Evolutionary conservation across 176 grass and related monocot species (phyloP).

Genomic region (Thinopyrum elongatum): DNA sequence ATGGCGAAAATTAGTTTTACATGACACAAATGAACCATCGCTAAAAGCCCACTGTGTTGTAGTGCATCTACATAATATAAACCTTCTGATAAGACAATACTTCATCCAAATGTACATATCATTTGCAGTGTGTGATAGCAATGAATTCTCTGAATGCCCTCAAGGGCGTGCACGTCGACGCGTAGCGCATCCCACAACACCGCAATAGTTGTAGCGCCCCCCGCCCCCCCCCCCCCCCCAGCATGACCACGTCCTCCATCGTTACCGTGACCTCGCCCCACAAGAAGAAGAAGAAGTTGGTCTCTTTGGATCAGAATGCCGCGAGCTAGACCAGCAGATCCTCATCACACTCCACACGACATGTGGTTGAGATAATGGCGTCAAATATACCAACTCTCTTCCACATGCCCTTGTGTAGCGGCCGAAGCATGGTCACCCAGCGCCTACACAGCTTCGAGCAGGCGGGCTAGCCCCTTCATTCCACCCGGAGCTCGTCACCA

Average conservation of each 20-base stretch:
- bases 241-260: conserved; percentile 37
- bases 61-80: too few relatives aligned
- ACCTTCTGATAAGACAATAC: too few relatives aligned
- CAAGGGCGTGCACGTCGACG: conserved; percentile 45
- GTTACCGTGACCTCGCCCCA: conserved; percentile 57
- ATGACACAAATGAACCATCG: too few relatives aligned
- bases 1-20: too few relatives aligned
- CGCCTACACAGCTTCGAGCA: conserved; percentile 1
- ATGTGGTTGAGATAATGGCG: conserved; percentile 21
- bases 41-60: too few relatives aligned
- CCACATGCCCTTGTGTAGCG: conserved; percentile 29
- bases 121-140: too few relatives aligned
- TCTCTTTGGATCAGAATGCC: conserved; percentile 34
- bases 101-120: too few relatives aligned
- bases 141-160: conserved; percentile 35
- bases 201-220: too few relatives aligned
- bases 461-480: conserved; percentile 35
- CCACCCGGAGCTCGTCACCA: neutral
- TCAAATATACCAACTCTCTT: conserved; percentile 28
- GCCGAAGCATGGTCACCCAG: conserved; percentile 48
- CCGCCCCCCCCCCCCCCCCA: neutral
- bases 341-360: conserved; percentile 2
- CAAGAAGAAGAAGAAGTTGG: conserved; percentile 45
- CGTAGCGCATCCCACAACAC: conserved; percentile 3
- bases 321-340: conserved; percentile 27